Evolutionary conservation across 139 green algal species (phyloP), one percentile per base, ranked within the genome.

Genomic region (Desmodesmus armatus): DNA sequence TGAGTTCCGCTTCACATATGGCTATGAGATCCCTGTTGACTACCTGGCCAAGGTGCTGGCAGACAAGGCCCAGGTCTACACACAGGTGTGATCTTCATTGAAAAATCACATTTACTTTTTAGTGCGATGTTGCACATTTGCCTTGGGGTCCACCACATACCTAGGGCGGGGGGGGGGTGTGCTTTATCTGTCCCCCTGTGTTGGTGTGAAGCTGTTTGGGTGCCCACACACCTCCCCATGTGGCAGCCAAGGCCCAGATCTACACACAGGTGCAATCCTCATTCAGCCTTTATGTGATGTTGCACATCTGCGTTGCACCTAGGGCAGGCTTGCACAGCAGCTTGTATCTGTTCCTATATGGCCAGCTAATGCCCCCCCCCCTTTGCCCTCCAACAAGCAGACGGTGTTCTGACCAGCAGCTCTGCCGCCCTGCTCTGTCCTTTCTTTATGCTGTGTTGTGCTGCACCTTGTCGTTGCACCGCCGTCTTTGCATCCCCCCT

Each of bases 1-100:
- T 23, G 95, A 99, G 84, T 99, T 99, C 89, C 88, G 94, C 3
- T 96, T 95, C 91, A 98, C 97, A 74, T 98, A 94, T 72, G 97
- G 97, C 0, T 99, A 99, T 78, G 97, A 99, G 78, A 95, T 98
- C 40, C 96, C 97, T 0, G 95, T 98, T 33, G 96, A 98, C 85
- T 96, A 93, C 85, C 93, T 99, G 65, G 96, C 97, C 1, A 94
- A 94, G 66, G 87, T 94, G 71, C 89, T 99, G 84, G 97, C 97
- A 3, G 97, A 99, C 87, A 93, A 97, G 85, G 94, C 96, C 35
- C 97, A 99, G 86, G 97, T 99, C 29, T 98, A 99, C 93, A 99
- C 97, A 27, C 96, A 99, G 94, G 93, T 95, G 44, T 11, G 83
- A n/a, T n/a, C n/a, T n/a, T n/a, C n/a, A n/a, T n/a, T n/a, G n/a